Conservation (phyloP, 2,329 filamentous ascomycete species). For the Xylaria sp. region DNA sequence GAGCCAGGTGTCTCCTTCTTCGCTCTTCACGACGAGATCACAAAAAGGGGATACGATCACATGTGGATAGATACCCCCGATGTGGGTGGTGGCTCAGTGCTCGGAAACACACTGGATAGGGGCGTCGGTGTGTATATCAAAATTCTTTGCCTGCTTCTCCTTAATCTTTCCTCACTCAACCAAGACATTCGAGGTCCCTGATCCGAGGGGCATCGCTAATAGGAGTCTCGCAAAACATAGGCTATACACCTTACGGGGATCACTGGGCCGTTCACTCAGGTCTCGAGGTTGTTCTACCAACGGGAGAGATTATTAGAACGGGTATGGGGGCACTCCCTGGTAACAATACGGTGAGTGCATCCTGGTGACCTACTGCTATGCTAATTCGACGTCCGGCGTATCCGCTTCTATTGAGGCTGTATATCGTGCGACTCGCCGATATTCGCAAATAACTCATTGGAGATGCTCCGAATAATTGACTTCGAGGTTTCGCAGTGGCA, state of each 20-base stretch:
- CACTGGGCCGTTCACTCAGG: constrained; percentile 50
- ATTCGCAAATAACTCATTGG: background rate
- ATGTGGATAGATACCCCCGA: constrained; percentile 52
- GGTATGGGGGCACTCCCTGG: constrained; percentile 47
- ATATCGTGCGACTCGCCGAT: background rate
- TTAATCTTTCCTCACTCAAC: background rate
- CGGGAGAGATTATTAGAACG: constrained; percentile 49
- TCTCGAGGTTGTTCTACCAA: constrained; percentile 51
- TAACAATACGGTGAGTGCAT: constrained; percentile 38
- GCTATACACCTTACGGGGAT: constrained; percentile 54
- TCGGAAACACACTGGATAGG: constrained; percentile 54
- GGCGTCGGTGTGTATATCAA: constrained; percentile 35
- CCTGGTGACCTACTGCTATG: background rate
- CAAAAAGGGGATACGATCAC: constrained; percentile 46
- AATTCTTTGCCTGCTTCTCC: background rate
- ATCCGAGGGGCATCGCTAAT: background rate
- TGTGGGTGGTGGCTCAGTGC: constrained; percentile 51
- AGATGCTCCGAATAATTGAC: background rate
- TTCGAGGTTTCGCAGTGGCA: constrained; percentile 42
- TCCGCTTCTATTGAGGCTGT: background rate
- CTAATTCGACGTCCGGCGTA: background rate
- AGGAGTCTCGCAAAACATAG: constrained; percentile 25
- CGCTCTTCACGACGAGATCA: constrained; percentile 53
- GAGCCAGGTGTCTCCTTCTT: constrained; percentile 63
- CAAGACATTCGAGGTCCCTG: too few relatives aligned